A percentile compares a stretch with the other conserved stretches of the same genome.
phyloP scores from a whole-genome alignment of 2,329 filamentous ascomycete species.

The Clonostachys chloroleuca region DNA sequence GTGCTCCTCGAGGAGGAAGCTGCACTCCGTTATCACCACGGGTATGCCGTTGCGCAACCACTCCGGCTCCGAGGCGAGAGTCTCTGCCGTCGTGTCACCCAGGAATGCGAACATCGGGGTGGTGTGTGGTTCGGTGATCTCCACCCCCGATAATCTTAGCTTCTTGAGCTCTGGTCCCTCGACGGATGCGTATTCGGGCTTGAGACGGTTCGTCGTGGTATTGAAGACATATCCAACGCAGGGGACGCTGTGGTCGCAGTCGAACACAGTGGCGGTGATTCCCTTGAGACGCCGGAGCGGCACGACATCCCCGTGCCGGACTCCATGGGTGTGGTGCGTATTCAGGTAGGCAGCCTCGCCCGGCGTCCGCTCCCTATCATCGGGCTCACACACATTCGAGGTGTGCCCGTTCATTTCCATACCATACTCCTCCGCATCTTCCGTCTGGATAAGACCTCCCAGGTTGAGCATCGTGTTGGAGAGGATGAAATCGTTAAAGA shows the following conservation, averaged over 20 bases:
- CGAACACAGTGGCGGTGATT: constrained; percentile 34
- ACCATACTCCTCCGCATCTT: constrained; percentile 11
- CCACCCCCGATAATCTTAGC: constrained; percentile 27
- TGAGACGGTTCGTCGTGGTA: constrained; percentile 29
- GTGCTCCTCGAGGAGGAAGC: constrained; percentile 38
- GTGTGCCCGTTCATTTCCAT: not conserved
- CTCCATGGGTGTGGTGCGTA: constrained; percentile 32
- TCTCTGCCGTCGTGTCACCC: constrained; percentile 37
- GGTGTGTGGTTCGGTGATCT: constrained; percentile 31
- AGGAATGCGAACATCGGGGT: constrained; percentile 40
- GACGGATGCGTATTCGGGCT: constrained; percentile 25
- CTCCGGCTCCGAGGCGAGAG: constrained; percentile 27
- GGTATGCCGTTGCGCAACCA: constrained; percentile 31
- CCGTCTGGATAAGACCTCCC: constrained; percentile 25
- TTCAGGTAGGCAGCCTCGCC: constrained; percentile 16
- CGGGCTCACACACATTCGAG: not conserved
- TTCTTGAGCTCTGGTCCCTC: constrained; percentile 27
- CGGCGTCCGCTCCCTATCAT: constrained; percentile 2
- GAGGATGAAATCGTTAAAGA: constrained; percentile 31
- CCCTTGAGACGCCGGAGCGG: constrained; percentile 24
- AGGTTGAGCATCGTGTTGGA: constrained; percentile 35
- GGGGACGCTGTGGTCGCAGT: constrained; percentile 40
- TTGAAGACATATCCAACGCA: constrained; percentile 42
- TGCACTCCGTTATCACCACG: constrained; percentile 45
- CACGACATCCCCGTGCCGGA: constrained; percentile 26